These are phyloP conservation scores for Penicillium salamii DNA, from an alignment of 495 filamentous ascomycete genomes.

Conservation along the genomic window DNA sequence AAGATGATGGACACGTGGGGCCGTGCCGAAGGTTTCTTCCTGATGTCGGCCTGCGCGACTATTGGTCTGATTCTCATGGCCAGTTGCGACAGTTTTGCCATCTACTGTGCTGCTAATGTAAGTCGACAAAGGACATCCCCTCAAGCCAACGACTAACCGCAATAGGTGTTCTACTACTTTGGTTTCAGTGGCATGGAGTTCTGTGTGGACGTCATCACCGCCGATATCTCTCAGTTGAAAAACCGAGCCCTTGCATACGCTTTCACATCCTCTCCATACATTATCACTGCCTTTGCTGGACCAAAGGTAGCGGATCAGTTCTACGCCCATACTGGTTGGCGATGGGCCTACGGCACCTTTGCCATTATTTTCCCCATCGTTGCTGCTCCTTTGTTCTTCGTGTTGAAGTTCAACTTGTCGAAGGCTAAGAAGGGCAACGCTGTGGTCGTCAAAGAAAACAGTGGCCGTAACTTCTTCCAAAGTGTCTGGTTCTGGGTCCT, in stretches of 20 bases:
- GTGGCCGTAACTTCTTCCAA: constrained; percentile 17
- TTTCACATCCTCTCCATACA: constrained; percentile 56
- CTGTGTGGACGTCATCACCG: constrained; percentile 51
- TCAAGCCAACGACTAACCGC: neutral
- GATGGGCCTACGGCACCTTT: constrained; percentile 61
- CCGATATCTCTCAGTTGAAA: constrained; percentile 56
- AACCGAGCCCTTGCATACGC: constrained; percentile 58
- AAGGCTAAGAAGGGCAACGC: constrained; percentile 47
- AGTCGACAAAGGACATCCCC: neutral
- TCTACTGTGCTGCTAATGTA: constrained; percentile 42
- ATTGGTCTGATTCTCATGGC: constrained; percentile 50
- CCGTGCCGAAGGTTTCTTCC: constrained; percentile 48
- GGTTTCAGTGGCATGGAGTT: constrained; percentile 53
- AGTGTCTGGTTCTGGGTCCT: constrained; percentile 17
- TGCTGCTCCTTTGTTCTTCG: constrained; percentile 40
- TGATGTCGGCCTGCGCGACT: constrained; percentile 35
- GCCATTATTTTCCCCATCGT: constrained; percentile 55
- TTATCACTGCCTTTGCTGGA: constrained; percentile 55
- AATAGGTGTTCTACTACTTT: constrained; percentile 45
- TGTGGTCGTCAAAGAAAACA: constrained; percentile 25
- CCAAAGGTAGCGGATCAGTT: constrained; percentile 45
- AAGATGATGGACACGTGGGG: constrained; percentile 68
- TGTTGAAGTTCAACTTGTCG: constrained; percentile 46
- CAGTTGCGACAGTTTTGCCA: constrained; percentile 40
- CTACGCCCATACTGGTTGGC: constrained; percentile 44